Percentiles rank a stretch among this genome's conserved stretches.
These are phyloP conservation scores for Cocos nucifera DNA, from an alignment of 176 grass and related monocot genomes.

Conservation along the genomic window DNA sequence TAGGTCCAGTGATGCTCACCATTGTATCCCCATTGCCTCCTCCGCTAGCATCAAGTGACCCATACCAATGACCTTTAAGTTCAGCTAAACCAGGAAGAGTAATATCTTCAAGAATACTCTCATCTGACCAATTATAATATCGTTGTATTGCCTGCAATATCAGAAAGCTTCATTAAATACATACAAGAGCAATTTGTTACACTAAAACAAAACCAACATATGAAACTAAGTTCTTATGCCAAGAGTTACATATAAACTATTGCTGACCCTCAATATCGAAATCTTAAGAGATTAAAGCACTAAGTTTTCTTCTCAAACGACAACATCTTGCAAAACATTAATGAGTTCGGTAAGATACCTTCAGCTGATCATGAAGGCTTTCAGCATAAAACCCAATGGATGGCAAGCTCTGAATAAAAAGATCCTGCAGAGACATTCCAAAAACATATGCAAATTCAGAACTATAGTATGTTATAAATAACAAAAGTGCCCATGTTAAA, in stretches of 20 bases:
- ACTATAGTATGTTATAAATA: too few relatives aligned
- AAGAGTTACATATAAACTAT: not conserved
- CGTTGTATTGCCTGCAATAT: constrained; percentile 66
- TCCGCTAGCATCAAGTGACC: constrained; percentile 93
- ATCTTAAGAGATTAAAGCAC: not conserved
- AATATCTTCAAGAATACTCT: constrained; percentile 78
- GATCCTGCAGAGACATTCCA: constrained; percentile 61
- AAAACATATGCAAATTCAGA: not conserved
- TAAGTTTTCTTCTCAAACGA: not conserved
- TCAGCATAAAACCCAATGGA: constrained; percentile 88
- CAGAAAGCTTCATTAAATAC: constrained; percentile 2
- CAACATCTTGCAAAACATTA: not conserved
- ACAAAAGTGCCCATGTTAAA: too few relatives aligned
- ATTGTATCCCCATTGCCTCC: constrained; percentile 96
- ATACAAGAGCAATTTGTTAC: constrained; percentile 12
- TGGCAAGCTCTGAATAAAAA: constrained; percentile 86
- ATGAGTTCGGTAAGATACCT: constrained; percentile 42
- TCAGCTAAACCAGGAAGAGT: constrained; percentile 90
- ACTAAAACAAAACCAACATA: constrained; percentile 12
- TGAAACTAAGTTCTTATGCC: too few relatives aligned
- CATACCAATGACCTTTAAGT: constrained; percentile 88
- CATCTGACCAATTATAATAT: constrained; percentile 62
- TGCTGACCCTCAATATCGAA: not conserved
- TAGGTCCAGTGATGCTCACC: constrained; percentile 32
- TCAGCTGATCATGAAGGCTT: constrained; percentile 80